Base-by-base conservation (phyloP, 768 basidiomycete genomes). In the Tylopilus plumbeoviolaceoides region DNA sequence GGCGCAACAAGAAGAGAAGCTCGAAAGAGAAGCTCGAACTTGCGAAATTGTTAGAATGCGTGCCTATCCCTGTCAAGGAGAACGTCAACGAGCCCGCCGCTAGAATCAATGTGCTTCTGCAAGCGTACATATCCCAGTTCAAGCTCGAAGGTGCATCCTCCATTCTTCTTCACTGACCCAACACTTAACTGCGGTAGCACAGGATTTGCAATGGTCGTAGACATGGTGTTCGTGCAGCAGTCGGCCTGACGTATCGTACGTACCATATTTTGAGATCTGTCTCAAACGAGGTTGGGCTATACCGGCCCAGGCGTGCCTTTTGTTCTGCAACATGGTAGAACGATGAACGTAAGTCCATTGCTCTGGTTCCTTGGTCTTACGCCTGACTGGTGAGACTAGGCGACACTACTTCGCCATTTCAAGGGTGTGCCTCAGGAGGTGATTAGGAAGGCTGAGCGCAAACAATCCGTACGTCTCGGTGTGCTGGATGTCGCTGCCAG, bases 341-440 rank as follows among this genome's bases (percentile, higher is more conserved):
- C 83, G 85, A 60, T 72, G 85, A 50, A 90, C 92, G 91, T 86
- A 39, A 62, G 84, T 71, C 14, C 3, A 25, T 12, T 28, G 35
- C 4, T n/a, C 25, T n/a, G 8, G 9, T 1, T 46, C 44, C 7
- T 2, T 40, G 20, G 18, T 10, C 9, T 1, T 7, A 23, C 31
- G 43, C 18, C 36, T 51, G 33, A 48, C 33, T 36, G 91, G 89
- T 98, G 95, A 95, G 85, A 85, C 31, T 94, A 93, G 0, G 98
- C 98, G 95, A 94, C 95, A 0, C 95, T 95, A 8, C 78, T 98
- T 35, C 82, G 97, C 35, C 97, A 99, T 67, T 98, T 98, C 78
- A 92, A 87, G 68, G 87, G 88, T 59, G 86, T 95, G 0, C 94
- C 93, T 0, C 68, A 78, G 18, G 91, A 95, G 44, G 85, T 95